These are phyloP conservation scores for Anaeromyces robustus DNA, from an alignment of 192 early-diverging fungal genomes.

Conservation along the genomic window DNA sequence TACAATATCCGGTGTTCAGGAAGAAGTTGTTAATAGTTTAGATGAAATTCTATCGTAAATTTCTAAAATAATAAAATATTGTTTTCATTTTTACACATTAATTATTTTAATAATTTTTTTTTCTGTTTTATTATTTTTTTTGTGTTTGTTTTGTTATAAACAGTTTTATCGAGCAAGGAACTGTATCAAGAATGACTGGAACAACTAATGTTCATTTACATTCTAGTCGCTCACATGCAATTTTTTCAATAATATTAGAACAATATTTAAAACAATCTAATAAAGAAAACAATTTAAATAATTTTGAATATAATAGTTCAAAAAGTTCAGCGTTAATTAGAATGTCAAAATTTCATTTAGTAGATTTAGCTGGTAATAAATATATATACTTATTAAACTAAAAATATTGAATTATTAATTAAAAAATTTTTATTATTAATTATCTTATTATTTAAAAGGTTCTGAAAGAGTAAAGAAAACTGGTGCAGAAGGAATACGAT, in stretches of 20 bases:
- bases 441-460: background rate
- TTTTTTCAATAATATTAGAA: slow-evolving; percentile 28
- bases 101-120: no score
- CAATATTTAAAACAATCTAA: background rate
- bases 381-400: background rate
- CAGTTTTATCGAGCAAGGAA: slow-evolving; percentile 20
- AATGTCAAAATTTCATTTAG: slow-evolving; percentile 1
- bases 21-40: slow-evolving; percentile 9
- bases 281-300: background rate
- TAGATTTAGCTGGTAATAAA: slow-evolving; percentile 1
- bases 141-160: no score
- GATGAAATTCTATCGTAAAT: slow-evolving; percentile 16
- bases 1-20: slow-evolving; percentile 17
- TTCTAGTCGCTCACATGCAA: slow-evolving; percentile 25
- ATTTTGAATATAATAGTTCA: background rate
- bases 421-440: slow-evolving; percentile 19
- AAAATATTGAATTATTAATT: slow-evolving; percentile 3
- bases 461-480: background rate
- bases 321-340: background rate
- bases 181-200: slow-evolving; percentile 22
- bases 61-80: no score
- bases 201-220: slow-evolving; percentile 27
- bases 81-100: no score
- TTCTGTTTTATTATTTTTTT: no score
- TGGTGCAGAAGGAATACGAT: slow-evolving; percentile 18